Evolutionary conservation across 1,284 basidiomycete genomes (phyloP), one percentile per base, ranked within the genome.

Genomic region (Irpex rosettiformis): DNA sequence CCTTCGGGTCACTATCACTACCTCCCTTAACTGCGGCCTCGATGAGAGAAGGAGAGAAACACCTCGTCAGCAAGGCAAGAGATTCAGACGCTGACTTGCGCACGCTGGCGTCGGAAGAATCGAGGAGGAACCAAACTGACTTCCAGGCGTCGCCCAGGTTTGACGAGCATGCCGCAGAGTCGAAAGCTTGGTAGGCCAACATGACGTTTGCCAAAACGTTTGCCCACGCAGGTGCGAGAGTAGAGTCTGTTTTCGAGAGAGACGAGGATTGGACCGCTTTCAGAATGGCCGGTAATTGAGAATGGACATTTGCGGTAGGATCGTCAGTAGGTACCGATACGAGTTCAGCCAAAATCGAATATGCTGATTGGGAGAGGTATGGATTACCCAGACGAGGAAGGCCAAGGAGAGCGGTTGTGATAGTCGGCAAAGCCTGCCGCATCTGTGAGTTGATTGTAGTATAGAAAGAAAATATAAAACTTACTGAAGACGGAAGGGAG

Each of bases 361-460:
- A 96, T 18, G 89, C 79, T 37, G 90, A 86, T 70, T 93, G 86
- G 1, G 94, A 89, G 52, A 97, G 81, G 71, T 93, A 95, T 21
- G 89, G 82, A 66, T 91, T 91, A 42, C 88, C 89, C n/a, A 93
- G 77, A 54, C 89, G 87, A 30, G 94, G 92, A 30, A 96, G 82
- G 10, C 83, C 77, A 13, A 96, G 84, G 27, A 97, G 82, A 11
- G 84, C 76, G 24, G 82, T 79, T 25, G 86, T 86, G 58, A 95
- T 82, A 18, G 79, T 64, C 6, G 91, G 84, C 33, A 94, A 78
- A 54, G 84, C 80, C 93, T 96, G 68, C 11, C 55, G 61, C 43
- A 49, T 60, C 57, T 56, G 51, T 61, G 45, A 53, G 57, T 55
- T 61, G 45, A 57, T 49, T 56, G 56, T 57, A 42, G 24, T 54